These are phyloP conservation scores for Aspergillus nomiae DNA, from an alignment of 2,329 filamentous ascomycete species.

Conservation along the genomic window DNA sequence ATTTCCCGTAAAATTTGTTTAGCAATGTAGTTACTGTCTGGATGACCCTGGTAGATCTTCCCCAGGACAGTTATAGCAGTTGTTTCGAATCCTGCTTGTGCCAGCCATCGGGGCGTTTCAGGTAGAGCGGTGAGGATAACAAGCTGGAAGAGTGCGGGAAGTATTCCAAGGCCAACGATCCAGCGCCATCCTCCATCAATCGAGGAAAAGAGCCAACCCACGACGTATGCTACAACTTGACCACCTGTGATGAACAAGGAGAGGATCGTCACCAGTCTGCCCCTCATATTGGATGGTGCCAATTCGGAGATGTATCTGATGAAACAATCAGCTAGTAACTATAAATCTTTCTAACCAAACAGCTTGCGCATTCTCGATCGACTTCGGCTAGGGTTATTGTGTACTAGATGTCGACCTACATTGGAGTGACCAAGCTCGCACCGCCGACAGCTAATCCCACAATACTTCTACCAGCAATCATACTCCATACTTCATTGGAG, in stretches of 20 bases:
- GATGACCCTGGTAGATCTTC: conserved; percentile 61
- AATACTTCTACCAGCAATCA: conserved; percentile 50
- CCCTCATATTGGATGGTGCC: conserved; percentile 73
- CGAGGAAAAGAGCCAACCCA: conserved; percentile 74
- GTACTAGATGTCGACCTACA: conserved; percentile 47
- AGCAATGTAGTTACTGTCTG: conserved; percentile 51
- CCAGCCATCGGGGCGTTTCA: conserved; percentile 86
- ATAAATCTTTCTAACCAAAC: background rate
- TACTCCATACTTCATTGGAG: conserved; percentile 44
- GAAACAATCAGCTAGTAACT: conserved; percentile 5
- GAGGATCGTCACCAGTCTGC: conserved; percentile 78
- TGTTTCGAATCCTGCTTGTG: conserved; percentile 64
- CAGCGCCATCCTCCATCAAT: conserved; percentile 74
- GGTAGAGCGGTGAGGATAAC: conserved; percentile 72
- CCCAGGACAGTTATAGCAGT: conserved; percentile 67
- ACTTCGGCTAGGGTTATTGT: background rate
- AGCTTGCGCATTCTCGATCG: background rate
- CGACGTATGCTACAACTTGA: conserved; percentile 83
- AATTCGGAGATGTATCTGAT: conserved; percentile 78
- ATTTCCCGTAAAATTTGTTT: conserved; percentile 68
- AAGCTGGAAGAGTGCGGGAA: conserved; percentile 74
- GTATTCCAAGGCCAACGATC: conserved; percentile 84
- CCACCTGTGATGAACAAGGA: conserved; percentile 83
- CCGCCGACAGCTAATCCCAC: conserved; percentile 51
- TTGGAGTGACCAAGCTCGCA: conserved; percentile 74